phyloP scores from a whole-genome alignment of 1,284 basidiomycete genomes.

The Ceratobasidium sp. region DNA sequence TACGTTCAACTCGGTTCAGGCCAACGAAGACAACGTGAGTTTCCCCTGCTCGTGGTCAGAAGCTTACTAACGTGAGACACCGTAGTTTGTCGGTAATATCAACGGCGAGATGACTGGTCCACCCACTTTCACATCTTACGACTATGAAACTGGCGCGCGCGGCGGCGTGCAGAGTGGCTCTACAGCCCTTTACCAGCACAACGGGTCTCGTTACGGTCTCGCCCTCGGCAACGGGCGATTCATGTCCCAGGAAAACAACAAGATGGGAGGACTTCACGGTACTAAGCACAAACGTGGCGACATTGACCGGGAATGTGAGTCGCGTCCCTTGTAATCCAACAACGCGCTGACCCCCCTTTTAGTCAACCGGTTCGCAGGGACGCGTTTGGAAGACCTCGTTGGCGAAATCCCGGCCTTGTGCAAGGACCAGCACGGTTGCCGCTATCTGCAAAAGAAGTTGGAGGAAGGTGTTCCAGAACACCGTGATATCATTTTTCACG shows the following conservation, averaged over 20 bases:
- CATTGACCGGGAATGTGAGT: constrained; percentile 85
- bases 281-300: constrained; percentile 94
- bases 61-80: not conserved
- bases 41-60: not conserved
- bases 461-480: constrained; percentile 95
- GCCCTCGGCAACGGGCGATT: constrained; percentile 58
- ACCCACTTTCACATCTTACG: constrained; percentile 59
- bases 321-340: constrained; percentile 32
- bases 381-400: constrained; percentile 92
- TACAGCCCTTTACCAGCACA: constrained; percentile 82
- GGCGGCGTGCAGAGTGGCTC: constrained; percentile 67
- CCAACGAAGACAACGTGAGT: constrained; percentile 30
- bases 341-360: constrained; percentile 11
- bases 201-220: constrained; percentile 78
- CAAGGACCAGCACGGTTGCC: constrained; percentile 99
- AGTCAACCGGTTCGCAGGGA: constrained; percentile 96
- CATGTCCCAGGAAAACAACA: constrained; percentile 62
- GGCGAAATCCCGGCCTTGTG: constrained; percentile 94
- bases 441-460: constrained; percentile 98
- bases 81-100: constrained; percentile 19
- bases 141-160: constrained; percentile 62
- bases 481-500: constrained; percentile 98
- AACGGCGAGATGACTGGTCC: constrained; percentile 60
- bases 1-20: constrained; percentile 32
- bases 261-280: constrained; percentile 89